Evolutionary conservation across 208 protist genomes (phyloP), one percentile per base, ranked within the genome.

Genomic region (Wallacemonas sp.): DNA sequence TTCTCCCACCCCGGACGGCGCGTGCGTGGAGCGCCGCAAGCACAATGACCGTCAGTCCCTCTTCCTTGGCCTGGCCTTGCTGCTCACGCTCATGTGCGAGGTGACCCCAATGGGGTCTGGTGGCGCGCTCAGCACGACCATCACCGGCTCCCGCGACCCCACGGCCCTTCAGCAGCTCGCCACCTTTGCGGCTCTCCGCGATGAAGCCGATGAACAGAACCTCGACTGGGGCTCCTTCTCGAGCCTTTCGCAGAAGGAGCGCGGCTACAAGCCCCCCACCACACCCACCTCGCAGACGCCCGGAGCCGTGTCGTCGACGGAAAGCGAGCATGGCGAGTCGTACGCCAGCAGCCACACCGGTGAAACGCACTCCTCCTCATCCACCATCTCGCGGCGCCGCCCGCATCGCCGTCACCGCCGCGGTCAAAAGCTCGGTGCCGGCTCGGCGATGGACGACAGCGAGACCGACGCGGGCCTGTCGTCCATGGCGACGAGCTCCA

Each of bases 161-260:
- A 78, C 75, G 11, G 73, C 79, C 1, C 67, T 92, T 58, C 76
- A 86, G 65, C 83, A 92, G 68, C 70, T 92, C 30, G 82, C 80
- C 26, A 85, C 75, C 38, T 92, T 92, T 58, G 78, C 70, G 2
- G 80, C 86, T 11, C 56, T 92, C 63, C 68, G 77, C 36, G 80
- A 80, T 11, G 71, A 81, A 1, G 86, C 82, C 32, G 82, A 92
- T 69, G 83, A 89, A 73, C 75, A 92, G 54, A 56, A 89, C 11
- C 72, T 92, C 11, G 78, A 87, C 68, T 92, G 85, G 79, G 85
- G 81, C 17, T 74, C 77, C 23, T 67, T 61, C 36, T 48, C 52
- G 11, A 29, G n/a, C 16, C 39, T 79, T 34, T 29, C 24, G 14
- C 61, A 9, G 5, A 46, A 41, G 61, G 17, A 32, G 61, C 39